Base-by-base conservation (phyloP, 2,329 filamentous ascomycete species). In the Fusarium subglutinans region DNA sequence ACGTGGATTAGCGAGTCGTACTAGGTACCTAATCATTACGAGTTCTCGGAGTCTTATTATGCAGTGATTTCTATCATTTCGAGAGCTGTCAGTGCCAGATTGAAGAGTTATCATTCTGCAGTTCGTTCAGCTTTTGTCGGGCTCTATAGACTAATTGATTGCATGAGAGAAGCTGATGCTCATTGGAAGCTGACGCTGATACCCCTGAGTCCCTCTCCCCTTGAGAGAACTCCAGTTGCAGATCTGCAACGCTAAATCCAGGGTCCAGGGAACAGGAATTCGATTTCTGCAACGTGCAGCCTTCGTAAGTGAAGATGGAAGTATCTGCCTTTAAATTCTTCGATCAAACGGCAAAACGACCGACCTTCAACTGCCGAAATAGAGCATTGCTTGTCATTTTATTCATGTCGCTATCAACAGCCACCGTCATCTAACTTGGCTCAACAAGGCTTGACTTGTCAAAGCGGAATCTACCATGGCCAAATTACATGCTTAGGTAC, bases 181-280 rank as follows among this genome's bases (percentile, higher is more conserved):
- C 15, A 67, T 70, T 70, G 66, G 66, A 50, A 57, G 61, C 24
- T 50, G 57, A 28, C 38, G 41, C 41, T 30, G 37, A 35, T 59
- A 69, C 72, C 72, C 72, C 72, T 75, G 72, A 69, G 65, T 51
- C 43, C 33, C n/a, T 50, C n/a, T 66, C 43, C 44, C 53, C 44
- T 58, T 58, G 43, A 61, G 38, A 67, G 41, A 37, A 53, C 22
- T 50, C 47, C 47, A 61, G 56, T 69, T 40, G 35, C 45, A 50
- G 71, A 74, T 74, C 72, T 54, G 43, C 72, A 73, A 64, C 69
- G 59, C 72, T 74, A 74, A 75, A 74, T 75, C 45, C 64, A 73
- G 72, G 72, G 72, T 73, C 64, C 53, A 69, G 43, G 33, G 50
- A 26, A 35, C 30, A 55, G 44, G 43, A 50, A 58, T 57, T 51